Base-by-base conservation (phyloP, 2,329 filamentous ascomycete genomes). In the Colletotrichum sp. region DNA sequence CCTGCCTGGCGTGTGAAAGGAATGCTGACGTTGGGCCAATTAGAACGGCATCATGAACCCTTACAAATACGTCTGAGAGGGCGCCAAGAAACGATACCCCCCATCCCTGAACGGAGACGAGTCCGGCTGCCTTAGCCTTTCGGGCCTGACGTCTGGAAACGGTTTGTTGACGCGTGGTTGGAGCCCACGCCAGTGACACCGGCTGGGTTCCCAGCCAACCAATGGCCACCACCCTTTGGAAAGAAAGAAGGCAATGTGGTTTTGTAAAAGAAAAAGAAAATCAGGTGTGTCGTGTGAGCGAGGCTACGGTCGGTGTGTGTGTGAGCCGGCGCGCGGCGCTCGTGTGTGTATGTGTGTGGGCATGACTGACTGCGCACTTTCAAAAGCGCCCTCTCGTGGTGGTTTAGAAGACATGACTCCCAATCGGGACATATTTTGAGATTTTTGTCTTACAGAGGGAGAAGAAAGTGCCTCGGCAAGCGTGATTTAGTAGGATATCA, bases 1-100 rank as follows among this genome's bases (percentile, higher is more conserved):
- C 59, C 57, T 73, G 74, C 78, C 67, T 72, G 68, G 69, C 65
- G 75, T 64, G 63, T 68, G 26, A 66, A 76, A 76, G 71, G 66
- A 76, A 71, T 66, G 75, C 75, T 76, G 72, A 76, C 75, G 32
- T 66, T 30, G 66, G 34, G 39, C 70, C 72, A 75, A 76, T 75
- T 81, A 98, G 95, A 98, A 98, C 80, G 96, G 96, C 64, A 99
- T 99, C 85, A 98, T 99, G 95, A 99, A 98, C 87, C 96, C 96
- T 1, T 99, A 99, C 89, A 99, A 99, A 87, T 99, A 98, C 85
- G 94, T 99, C 79, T 93, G 86, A 82, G 69, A 44, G 71, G 73
- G 57, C 71, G 72, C 67, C 67, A 66, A 75, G 55, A 52, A 59
- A 76, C 59, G 70, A 52, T 65, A 65, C 57, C 57, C 69, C 52